A percentile compares a stretch with the other conserved stretches of the same genome.
These are phyloP conservation scores for Vachellia collinsii DNA, from an alignment of 306 rosid species.

Conservation along the genomic window DNA sequence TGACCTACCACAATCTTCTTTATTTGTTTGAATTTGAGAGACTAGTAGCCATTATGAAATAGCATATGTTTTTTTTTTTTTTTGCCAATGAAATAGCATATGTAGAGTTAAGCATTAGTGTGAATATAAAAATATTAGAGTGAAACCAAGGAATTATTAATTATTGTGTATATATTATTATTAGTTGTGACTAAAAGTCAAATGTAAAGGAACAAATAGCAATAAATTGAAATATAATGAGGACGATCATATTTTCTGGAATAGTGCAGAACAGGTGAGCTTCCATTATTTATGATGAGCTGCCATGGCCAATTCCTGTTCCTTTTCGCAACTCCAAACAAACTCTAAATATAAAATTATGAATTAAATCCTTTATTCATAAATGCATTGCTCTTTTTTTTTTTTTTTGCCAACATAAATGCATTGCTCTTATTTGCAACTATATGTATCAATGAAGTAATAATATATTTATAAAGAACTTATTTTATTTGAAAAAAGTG, in stretches of 20 bases:
- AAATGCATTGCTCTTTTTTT: conserved; percentile 16
- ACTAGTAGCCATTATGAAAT: background rate
- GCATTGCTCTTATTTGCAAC: too few species aligned
- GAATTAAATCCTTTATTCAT: background rate
- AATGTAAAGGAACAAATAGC: background rate
- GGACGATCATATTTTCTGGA: conserved; percentile 17
- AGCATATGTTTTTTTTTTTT: too few species aligned
- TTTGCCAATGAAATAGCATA: too few species aligned
- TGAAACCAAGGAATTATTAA: background rate
- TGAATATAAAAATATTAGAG: background rate
- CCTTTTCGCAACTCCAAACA: conserved; percentile 34
- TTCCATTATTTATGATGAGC: conserved; percentile 56
- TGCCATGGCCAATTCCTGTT: conserved; percentile 39
- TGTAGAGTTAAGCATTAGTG: too few species aligned
- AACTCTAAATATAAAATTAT: background rate
- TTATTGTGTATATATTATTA: background rate
- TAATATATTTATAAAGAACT: too few species aligned
- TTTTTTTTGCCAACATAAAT: too few species aligned
- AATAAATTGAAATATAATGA: background rate
- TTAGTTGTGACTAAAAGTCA: background rate
- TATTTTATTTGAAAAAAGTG: conserved; percentile 27
- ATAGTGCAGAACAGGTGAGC: conserved; percentile 42
- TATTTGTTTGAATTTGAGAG: background rate
- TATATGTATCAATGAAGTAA: too few species aligned
- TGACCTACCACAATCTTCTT: background rate